Evolutionary conservation across 192 early-diverging fungal genomes (phyloP), one percentile per base, ranked within the genome.

Genomic region (Gamsiella multidivaricata): DNA sequence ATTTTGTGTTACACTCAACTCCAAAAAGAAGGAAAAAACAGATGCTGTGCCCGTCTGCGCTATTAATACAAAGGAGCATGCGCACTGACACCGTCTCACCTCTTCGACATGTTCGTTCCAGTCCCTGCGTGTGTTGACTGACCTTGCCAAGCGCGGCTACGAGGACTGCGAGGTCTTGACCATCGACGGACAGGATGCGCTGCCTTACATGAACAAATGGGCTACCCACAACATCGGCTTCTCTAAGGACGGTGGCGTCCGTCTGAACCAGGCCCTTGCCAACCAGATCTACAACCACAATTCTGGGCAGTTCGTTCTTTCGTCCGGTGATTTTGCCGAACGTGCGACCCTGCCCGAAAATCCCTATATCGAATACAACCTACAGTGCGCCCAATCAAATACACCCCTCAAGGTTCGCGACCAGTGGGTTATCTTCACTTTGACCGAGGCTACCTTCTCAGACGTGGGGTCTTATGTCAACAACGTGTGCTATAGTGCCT

Each of bases 191-290:
- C n/a, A 51, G 2, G 52, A 54, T 4, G 79, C 69, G 4, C n/a
- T 66, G 14, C 12, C 42, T 0, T 43, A 53, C 22, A 36, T 80
- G 14, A 33, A 37, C 1, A 14, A 42, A 3, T 80, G 36, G 54
- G 57, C 69, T 17, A 43, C n/a, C n/a, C n/a, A 60, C 28, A 36
- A 43, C 0, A 18, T 61, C 0, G 23, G 43, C 39, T 54, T 34
- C 43, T 71, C 79, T 5, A 70, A 67, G 39, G 79, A 80, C 33
- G 41, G 32, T 4, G 79, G 79, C 15, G 79, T 80, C 23, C 62
- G 79, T 10, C 59, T 70, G 18, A 80, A 71, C 42, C 34, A 62
- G 2, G 79, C 69, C 15, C 49, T 80, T 1, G 51, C 58, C 0
- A 50, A 1, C 43, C 54, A 64, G 55, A 3, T 20, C 14, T 73